Conservation (phyloP, 1,284 basidiomycete species). For the Pterula multifida region DNA sequence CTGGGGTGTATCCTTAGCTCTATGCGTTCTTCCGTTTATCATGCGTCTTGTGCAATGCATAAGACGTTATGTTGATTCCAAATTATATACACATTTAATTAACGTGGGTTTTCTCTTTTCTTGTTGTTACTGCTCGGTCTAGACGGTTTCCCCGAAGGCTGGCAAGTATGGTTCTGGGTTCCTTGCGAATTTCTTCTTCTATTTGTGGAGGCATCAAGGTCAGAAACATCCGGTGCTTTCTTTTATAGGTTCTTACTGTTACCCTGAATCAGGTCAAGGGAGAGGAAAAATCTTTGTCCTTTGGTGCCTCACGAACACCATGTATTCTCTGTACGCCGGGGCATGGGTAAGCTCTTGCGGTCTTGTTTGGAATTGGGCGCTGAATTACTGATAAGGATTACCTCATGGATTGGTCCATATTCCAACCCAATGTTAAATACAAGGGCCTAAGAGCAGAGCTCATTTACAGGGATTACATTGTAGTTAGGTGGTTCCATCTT, state of each 20-base stretch:
- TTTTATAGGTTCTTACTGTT: background rate
- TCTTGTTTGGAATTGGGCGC: background rate
- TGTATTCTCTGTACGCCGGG: constrained; percentile 62
- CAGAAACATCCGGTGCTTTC: constrained; percentile 12
- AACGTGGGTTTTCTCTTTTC: constrained; percentile 44
- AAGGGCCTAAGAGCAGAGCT: constrained; percentile 69
- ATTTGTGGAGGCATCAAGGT: constrained; percentile 64
- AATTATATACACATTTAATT: constrained; percentile 67
- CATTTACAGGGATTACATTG: constrained; percentile 49
- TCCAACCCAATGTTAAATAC: constrained; percentile 44
- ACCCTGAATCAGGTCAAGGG: constrained; percentile 13
- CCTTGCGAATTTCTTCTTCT: constrained; percentile 53
- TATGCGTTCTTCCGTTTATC: constrained; percentile 51
- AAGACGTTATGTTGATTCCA: constrained; percentile 75
- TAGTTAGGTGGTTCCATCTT: constrained; percentile 34
- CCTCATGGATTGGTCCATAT: constrained; percentile 75
- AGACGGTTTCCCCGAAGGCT: constrained; percentile 30
- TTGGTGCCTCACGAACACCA: constrained; percentile 51
- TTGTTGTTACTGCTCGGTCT: background rate
- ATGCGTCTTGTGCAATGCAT: constrained; percentile 79
- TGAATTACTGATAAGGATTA: constrained; percentile 39
- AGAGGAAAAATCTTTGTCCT: constrained; percentile 41
- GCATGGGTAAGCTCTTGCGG: constrained; percentile 52
- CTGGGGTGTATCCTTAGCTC: constrained; percentile 51
- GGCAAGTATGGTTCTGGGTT: constrained; percentile 73